Evolutionary conservation across 768 basidiomycete species (phyloP).

Genomic region (Solioccasus polychromus): DNA sequence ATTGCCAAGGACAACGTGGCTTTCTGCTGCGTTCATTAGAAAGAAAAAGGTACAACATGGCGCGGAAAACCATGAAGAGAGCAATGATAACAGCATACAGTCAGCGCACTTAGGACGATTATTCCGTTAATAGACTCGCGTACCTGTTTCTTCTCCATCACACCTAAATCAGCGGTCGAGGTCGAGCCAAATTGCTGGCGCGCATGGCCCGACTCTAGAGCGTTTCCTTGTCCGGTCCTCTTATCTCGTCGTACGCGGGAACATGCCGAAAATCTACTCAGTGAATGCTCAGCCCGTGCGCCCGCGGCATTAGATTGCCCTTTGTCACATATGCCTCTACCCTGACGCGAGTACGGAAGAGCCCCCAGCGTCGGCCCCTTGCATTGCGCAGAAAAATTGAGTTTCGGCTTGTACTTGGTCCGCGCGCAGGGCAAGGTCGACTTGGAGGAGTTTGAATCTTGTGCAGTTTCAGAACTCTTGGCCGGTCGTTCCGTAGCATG

Average conservation of each 20-base stretch:
- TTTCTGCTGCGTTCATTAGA: conserved; percentile 14
- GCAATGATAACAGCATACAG: conserved; percentile 9
- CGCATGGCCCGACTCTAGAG: background rate
- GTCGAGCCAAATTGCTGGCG: conserved; percentile 14
- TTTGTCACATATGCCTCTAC: conserved; percentile 11
- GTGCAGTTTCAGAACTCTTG: conserved; percentile 7
- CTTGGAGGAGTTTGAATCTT: conserved; percentile 4
- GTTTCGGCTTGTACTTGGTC: conserved; percentile 29
- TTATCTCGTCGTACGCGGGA: conserved; percentile 1
- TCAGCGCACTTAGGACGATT: conserved; percentile 25
- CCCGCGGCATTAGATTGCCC: conserved; percentile 4
- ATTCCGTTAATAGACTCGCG: conserved; percentile 24
- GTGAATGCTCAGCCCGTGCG: background rate
- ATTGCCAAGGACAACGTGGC: conserved; percentile 27
- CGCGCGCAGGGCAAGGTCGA: conserved; percentile 24
- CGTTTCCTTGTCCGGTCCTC: background rate
- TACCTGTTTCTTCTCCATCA: conserved; percentile 31
- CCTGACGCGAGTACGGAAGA: conserved; percentile 20
- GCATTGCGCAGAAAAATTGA: conserved; percentile 3
- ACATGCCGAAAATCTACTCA: conserved; percentile 4
- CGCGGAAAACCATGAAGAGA: background rate
- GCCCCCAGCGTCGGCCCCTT: conserved; percentile 18
- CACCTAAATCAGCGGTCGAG: conserved; percentile 23
- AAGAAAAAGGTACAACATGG: conserved; percentile 20
- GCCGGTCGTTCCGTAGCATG: conserved; percentile 1